Conservation (phyloP, 345 rosid genomes). For the Nephelium lappaceum region DNA sequence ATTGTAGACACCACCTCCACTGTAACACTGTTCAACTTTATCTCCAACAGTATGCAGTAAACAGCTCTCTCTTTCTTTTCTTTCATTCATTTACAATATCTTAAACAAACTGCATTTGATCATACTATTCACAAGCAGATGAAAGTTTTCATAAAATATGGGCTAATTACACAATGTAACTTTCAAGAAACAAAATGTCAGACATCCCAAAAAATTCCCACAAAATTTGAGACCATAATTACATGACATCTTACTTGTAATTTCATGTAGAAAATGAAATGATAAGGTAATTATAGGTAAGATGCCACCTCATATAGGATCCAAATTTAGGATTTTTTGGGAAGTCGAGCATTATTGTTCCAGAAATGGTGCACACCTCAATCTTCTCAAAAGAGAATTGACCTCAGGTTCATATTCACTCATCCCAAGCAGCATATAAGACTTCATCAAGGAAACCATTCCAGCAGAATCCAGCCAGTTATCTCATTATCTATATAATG, state of each 20-base stretch:
- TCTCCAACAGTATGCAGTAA: not conserved
- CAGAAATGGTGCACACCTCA: not conserved
- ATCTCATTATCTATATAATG: not conserved
- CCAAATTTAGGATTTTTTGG: no score
- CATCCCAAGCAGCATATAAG: not conserved
- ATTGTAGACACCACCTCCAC: not conserved
- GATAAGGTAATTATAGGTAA: no score
- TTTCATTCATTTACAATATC: not conserved
- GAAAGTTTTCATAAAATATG: not conserved
- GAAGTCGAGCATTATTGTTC: no score
- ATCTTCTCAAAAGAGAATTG: not conserved
- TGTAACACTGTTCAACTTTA: conserved; percentile 11
- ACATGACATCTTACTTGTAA: no score
- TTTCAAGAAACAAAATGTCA: not conserved
- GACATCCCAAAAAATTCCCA: not conserved
- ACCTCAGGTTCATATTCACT: conserved; percentile 2
- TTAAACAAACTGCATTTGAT: not conserved
- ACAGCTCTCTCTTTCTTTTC: conserved; percentile 7
- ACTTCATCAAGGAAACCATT: conserved; percentile 5
- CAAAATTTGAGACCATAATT: no score
- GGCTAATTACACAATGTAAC: not conserved
- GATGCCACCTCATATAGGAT: no score
- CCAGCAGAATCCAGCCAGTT: not conserved
- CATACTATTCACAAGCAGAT: conserved; percentile 6
- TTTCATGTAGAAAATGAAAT: no score